Percentiles rank a stretch among this genome's conserved stretches.
These are phyloP conservation scores for Monosporascus sp. DNA, from an alignment of 2,329 filamentous ascomycete species.

Conservation along the genomic window DNA sequence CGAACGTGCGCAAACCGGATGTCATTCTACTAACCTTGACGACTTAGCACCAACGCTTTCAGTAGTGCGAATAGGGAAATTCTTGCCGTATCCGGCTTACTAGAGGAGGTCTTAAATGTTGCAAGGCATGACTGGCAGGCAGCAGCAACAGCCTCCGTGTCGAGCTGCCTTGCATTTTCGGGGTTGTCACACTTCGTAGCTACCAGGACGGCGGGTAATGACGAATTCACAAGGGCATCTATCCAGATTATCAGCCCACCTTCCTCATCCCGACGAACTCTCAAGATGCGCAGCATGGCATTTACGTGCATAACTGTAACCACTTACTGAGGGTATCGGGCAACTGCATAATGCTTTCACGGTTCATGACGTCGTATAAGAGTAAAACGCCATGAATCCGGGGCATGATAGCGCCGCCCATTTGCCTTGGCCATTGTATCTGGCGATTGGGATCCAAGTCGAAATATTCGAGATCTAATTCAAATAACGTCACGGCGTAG, in stretches of 20 bases:
- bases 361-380: slow-evolving; percentile 81
- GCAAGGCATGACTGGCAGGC: slow-evolving; percentile 66
- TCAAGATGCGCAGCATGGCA: not conserved
- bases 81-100: slow-evolving; percentile 65
- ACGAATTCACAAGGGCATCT: slow-evolving; percentile 70
- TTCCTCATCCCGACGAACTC: not conserved
- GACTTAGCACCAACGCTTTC: slow-evolving; percentile 60
- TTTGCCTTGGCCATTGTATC: slow-evolving; percentile 62
- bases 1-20: slow-evolving; percentile 3
- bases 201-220: slow-evolving; percentile 72
- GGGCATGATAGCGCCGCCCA: slow-evolving; percentile 66
- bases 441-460: slow-evolving; percentile 53
- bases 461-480: slow-evolving; percentile 61
- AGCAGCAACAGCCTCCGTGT: slow-evolving; percentile 56
- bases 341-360: slow-evolving; percentile 67
- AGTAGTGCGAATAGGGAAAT: slow-evolving; percentile 72
- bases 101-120: slow-evolving; percentile 67
- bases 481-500: slow-evolving; percentile 56
- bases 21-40: slow-evolving; percentile 55
- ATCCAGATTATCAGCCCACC: slow-evolving; percentile 16
- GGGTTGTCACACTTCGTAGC: slow-evolving; percentile 86
- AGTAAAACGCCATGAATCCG: slow-evolving; percentile 77
- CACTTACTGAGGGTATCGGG: slow-evolving; percentile 73
- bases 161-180: slow-evolving; percentile 63
- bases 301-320: not conserved